These are phyloP conservation scores for Xylaria digitata DNA, from an alignment of 2,329 filamentous ascomycete species.

Conservation along the genomic window DNA sequence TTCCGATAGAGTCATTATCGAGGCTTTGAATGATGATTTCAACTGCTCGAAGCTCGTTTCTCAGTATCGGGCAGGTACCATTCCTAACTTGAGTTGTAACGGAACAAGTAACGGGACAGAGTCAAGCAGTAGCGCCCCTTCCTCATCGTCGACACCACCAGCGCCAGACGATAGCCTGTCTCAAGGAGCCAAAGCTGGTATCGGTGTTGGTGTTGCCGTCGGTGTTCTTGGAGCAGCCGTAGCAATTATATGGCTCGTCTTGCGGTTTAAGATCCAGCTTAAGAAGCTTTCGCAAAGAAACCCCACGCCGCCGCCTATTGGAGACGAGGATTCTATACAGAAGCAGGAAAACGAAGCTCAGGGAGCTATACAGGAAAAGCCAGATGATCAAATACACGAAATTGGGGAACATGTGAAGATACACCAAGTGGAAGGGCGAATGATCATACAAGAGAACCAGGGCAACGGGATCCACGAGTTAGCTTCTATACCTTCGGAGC, in stretches of 20 bases:
- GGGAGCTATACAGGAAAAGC: neutral
- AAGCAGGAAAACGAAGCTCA: neutral
- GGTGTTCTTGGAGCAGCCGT: neutral
- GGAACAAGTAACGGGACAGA: slow-evolving; percentile 3
- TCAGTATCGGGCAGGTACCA: neutral
- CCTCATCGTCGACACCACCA: neutral
- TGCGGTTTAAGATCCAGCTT: slow-evolving; percentile 2
- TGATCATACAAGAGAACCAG: slow-evolving; percentile 9
- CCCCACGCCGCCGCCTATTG: neutral
- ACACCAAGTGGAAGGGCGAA: neutral
- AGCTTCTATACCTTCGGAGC: neutral
- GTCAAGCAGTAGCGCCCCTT: neutral
- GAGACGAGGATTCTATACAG: neutral
- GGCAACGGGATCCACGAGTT: neutral
- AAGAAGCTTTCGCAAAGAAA: neutral
- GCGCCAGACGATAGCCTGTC: neutral
- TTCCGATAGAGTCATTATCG: neutral
- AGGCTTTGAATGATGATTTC: slow-evolving; percentile 16
- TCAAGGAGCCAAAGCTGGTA: neutral
- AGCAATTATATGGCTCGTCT: slow-evolving; percentile 1
- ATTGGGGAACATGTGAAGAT: neutral
- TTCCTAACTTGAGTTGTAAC: slow-evolving; percentile 4
- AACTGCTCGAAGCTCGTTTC: slow-evolving; percentile 8
- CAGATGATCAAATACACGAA: neutral
- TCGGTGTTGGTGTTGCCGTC: neutral